Evolutionary conservation across 257 asterid species (phyloP).

Genomic region (Ligustrum vulgare): DNA sequence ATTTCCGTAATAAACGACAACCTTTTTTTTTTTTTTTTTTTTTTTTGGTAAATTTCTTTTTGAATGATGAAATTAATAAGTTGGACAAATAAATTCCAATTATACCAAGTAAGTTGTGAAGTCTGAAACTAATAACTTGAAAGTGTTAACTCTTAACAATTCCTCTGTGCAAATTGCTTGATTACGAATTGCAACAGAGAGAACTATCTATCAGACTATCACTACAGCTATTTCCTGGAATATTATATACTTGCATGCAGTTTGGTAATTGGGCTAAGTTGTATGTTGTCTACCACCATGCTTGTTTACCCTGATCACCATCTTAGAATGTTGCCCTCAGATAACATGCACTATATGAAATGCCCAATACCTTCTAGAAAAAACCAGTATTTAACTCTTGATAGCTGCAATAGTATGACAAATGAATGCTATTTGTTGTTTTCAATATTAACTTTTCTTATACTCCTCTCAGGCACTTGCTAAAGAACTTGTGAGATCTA

Average conservation of each 20-base stretch:
- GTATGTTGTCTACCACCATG: background rate
- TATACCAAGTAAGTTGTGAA: background rate
- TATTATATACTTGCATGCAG: background rate
- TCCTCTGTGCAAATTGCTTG: background rate
- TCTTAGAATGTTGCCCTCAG: background rate
- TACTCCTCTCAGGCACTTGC: constrained; percentile 66
- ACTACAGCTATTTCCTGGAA: background rate
- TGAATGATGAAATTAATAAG: background rate
- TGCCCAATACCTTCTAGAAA: background rate
- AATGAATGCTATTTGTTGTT: background rate
- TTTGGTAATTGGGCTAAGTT: background rate
- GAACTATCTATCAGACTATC: background rate
- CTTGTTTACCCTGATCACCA: background rate
- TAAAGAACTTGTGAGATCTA: constrained; percentile 85
- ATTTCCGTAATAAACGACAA: background rate
- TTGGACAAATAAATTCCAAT: background rate
- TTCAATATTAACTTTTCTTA: background rate
- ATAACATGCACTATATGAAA: background rate
- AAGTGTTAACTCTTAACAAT: background rate
- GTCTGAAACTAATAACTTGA: background rate
- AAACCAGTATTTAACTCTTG: background rate
- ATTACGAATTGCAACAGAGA: background rate
- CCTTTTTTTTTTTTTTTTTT: background rate
- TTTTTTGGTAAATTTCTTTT: background rate
- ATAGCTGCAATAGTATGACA: background rate